Evolutionary conservation across 1,284 basidiomycete genomes (phyloP), one percentile per base, ranked within the genome.

Genomic region (Fomitopsis betulina): DNA sequence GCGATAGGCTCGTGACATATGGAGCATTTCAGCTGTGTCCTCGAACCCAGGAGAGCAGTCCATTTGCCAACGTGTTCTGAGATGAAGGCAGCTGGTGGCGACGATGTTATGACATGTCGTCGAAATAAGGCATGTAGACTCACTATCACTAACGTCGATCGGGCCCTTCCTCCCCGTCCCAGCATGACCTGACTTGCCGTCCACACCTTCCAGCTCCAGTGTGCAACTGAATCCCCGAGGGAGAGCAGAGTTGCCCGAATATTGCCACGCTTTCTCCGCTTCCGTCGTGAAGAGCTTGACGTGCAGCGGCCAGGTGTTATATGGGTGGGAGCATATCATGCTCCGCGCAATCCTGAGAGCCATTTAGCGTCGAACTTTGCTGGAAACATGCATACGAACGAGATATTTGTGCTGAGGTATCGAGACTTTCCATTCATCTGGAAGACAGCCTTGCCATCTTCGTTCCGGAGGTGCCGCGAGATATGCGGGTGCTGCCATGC

Each of bases 401-500:
- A 69, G 38, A 85, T 77, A 65, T 79, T 80, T 38, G 65, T 72
- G 55, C 73, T 76, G 42, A 85, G 63, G 43, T 72, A 65, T 54
- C 69, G 72, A 53, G 70, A 60, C 53, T 70, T 68, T 40, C 67
- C 65, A 60, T 62, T 61, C 45, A 62, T 67, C 32, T 65, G 64
- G 61, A 82, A 78, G 7, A 79, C 63, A 2, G 72, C 64, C 53
- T 73, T 72, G 2, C 78, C 80, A 40, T 70, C 60, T 15, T 67
- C 65, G 57, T 77, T 77, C 32, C 79, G 77, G 37, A 87, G 73
- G 70, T 85, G 83, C n/a, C 85, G 75, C 3, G 85, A 84, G 32
- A 75, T 67, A 61, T 82, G 72, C 13, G 84, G 83, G 67, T 94
- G 87, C 68, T 94, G 92, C 93, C 93, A 96, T 17, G 93, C 93